A percentile compares a stretch with the other conserved stretches of the same genome.
Conservation (phyloP, 352 stramenopile species). For the Phytophthora podocarpi region DNA sequence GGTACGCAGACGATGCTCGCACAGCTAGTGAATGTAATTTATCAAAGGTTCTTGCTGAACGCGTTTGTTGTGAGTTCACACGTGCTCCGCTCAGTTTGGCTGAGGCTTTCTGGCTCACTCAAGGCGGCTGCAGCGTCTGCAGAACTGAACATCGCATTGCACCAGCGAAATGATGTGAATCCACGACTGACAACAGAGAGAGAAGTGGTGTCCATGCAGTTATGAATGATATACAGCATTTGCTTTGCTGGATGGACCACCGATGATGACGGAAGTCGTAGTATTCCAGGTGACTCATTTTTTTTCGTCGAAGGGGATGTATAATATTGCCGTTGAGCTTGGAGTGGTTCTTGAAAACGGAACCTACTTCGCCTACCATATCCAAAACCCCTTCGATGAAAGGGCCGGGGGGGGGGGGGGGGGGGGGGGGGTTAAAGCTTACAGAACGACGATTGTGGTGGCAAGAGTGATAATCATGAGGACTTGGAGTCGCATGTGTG, state of each 20-base stretch:
- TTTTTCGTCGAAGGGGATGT: neutral
- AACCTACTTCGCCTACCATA: constrained; percentile 1
- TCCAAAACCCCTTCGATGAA: neutral
- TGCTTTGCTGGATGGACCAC: too few species aligned
- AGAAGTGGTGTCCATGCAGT: too few species aligned
- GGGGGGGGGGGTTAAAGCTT: too few species aligned
- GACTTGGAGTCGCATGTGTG: too few species aligned
- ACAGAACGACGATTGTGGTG: neutral
- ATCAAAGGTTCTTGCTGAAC: constrained; percentile 15
- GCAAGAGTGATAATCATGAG: too few species aligned
- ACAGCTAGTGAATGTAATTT: constrained; percentile 38
- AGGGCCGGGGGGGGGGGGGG: too few species aligned
- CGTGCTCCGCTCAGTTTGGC: neutral
- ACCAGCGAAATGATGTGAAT: constrained; percentile 2
- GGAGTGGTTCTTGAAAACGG: constrained; percentile 1
- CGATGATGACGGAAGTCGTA: neutral
- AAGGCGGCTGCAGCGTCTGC: neutral
- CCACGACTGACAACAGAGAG: neutral
- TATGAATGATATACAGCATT: too few species aligned
- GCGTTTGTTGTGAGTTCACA: neutral
- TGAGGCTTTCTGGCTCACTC: neutral
- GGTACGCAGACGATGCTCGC: neutral
- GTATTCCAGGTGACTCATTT: neutral
- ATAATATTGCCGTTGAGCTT: neutral
- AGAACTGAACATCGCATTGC: neutral